Percentiles rank a stretch among this genome's conserved stretches.
These are phyloP conservation scores for Logfia minima DNA, from an alignment of 129 eudicot genomes.

Conservation along the genomic window DNA sequence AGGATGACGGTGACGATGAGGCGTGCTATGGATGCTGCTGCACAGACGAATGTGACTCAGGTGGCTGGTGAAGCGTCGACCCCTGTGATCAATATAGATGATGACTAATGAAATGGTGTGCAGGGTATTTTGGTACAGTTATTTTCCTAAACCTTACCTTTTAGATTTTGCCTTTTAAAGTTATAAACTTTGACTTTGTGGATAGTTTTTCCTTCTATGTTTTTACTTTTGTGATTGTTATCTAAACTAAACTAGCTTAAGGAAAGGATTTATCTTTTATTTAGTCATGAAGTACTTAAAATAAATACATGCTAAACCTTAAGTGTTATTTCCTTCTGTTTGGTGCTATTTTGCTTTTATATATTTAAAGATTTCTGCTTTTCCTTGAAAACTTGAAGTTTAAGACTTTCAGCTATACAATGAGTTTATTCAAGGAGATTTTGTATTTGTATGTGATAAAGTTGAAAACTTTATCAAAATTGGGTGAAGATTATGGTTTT, in stretches of 20 bases:
- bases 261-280: background rate
- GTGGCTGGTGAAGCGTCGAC: slow-evolving; percentile 34
- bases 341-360: background rate
- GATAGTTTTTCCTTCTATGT: background rate
- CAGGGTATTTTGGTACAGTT: slow-evolving; percentile 30
- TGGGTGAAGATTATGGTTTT: background rate
- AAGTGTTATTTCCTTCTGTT: background rate
- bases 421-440: background rate
- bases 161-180: slow-evolving; percentile 7
- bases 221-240: background rate
- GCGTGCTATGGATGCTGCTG: background rate
- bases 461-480: background rate
- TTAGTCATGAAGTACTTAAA: background rate
- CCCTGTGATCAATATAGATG: slow-evolving; percentile 17
- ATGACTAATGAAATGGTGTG: slow-evolving; percentile 25
- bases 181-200: slow-evolving; percentile 14
- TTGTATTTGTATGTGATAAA: background rate
- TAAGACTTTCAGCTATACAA: background rate
- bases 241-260: background rate
- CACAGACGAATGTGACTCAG: slow-evolving; percentile 5
- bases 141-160: slow-evolving; percentile 12
- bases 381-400: no score
- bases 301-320: background rate
- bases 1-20: slow-evolving; percentile 9
- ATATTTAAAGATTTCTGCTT: no score